Base-by-base conservation (phyloP, 2,329 filamentous ascomycete species). In the Fusarium annulatum region DNA sequence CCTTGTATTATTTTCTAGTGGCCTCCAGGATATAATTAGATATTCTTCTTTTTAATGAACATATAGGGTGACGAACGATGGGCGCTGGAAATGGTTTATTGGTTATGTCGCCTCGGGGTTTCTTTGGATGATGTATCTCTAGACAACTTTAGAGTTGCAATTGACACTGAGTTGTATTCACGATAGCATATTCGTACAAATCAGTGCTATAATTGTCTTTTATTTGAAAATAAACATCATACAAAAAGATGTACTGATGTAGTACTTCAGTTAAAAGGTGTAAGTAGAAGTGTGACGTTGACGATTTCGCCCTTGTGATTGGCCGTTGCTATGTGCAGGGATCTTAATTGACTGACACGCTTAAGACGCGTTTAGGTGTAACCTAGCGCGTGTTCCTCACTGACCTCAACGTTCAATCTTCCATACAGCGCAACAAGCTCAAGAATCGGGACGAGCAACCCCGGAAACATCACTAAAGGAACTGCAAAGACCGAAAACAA, bases 331-430 rank as follows among this genome's bases (percentile, higher is more conserved):
- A 23, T 9, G 5, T 43, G 28, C 74, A 72, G 65, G 78, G 74
- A 41, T 51, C 70, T 79, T 80, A 79, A 79, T 79, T 75, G 77
- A 77, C 55, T 23, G 38, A 76, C 80, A 65, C 80, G 74, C 52
- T 72, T 58, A 36, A 36, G 73, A 81, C 74, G 80, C 80, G 73
- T 79, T 80, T 49, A 69, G 72, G 28, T 58, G 23, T 41, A 42
- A 67, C 34, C 41, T 49, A 56, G 45, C 42, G 55, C 81, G 82
- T 59, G 77, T 79, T 72, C 82, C 76, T 76, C 68, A 70, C 79
- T 67, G 71, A 78, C 63, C 78, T 77, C 69, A 73, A 67, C 42
- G 38, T 60, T 67, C 43, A 42, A 69, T 69, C 46, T 57, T 67
- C 30, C 43, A 64, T 48, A 67, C 39, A 52, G 21, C 49, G 57